Evolutionary conservation across 2,329 filamentous ascomycete species (phyloP), one percentile per base, ranked within the genome.

Genomic region (Aphanocladium album): DNA sequence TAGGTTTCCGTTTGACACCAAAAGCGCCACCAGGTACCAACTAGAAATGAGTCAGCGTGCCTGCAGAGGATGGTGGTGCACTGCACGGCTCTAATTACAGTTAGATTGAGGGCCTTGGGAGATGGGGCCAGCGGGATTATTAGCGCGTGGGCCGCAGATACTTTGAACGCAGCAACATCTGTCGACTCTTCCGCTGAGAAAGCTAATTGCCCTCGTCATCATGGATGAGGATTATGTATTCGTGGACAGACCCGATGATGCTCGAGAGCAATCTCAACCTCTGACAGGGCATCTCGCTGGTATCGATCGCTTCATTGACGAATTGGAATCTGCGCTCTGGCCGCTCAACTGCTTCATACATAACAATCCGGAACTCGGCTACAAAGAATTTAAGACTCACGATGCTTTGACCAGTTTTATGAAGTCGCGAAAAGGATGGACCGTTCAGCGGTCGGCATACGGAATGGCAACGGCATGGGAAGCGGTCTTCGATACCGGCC

Each of bases 391-490:
- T 57, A 74, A 74, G 33, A 75, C 78, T 0, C 77, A 80, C 60
- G 69, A 74, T n/a, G 66, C 70, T 3, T 66, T 80, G 47, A 76
- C 75, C 0, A 67, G 67, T 5, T 79, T 73, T 52, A 66, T 78
- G 61, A 62, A 66, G 33, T 65, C 62, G 3, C 71, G 70, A 30
- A 30, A 68, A 6, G 73, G 69, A 5, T 78, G 77, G 75, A 60
- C 68, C 5, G 75, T 80, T 5, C 77, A 72, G 1, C 68, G 66
- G 7, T 74, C 74, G 2, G 75, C 77, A 0, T 77, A 76, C 60
- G 74, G 72, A 12, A 73, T 80, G 64, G 71, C 72, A 21, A 81
- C 78, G 3, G 77, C 77, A 8, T 80, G 77, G 66, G 69, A 74
- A 19, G 77, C 76, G 1, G 70, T 74, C 0, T 78, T 69, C 56